Percentiles rank a stretch among this genome's conserved stretches.
These are phyloP conservation scores for Rhizoclosmatium globosum DNA, from an alignment of 192 early-diverging fungal genomes.

Conservation along the genomic window DNA sequence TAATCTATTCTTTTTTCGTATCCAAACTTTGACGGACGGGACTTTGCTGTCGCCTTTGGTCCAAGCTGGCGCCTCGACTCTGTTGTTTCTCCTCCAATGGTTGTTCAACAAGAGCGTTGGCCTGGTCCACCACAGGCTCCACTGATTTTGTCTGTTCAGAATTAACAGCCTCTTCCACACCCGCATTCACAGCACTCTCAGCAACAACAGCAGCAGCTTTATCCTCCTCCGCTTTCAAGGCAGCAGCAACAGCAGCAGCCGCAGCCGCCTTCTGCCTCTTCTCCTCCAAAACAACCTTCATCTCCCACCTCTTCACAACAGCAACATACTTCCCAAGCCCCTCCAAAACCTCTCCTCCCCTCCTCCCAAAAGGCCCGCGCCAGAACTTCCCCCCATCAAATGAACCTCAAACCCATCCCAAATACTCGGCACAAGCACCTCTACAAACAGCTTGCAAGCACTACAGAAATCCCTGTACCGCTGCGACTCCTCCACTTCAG, in stretches of 20 bases:
- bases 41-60: too few species aligned
- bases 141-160: too few species aligned
- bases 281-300: neutral
- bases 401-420: constrained; percentile 13
- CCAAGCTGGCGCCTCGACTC: too few species aligned
- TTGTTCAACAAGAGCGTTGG: too few species aligned
- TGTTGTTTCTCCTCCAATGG: too few species aligned
- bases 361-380: neutral
- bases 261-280: neutral
- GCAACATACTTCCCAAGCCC: neutral
- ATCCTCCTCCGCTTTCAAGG: neutral
- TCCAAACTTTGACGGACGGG: too few species aligned
- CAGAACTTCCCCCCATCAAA: constrained; percentile 2
- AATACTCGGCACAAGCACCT: constrained; percentile 27
- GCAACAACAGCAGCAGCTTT: neutral
- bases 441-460: neutral
- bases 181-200: neutral
- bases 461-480: constrained; percentile 11
- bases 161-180: neutral
- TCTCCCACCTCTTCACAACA: neutral
- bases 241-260: neutral
- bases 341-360: neutral
- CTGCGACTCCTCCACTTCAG: neutral
- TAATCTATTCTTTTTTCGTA: too few species aligned
- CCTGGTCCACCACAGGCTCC: too few species aligned